These are phyloP conservation scores for Plasmodium inui DNA, from an alignment of 169 alveolate genomes.

Conservation along the genomic window DNA sequence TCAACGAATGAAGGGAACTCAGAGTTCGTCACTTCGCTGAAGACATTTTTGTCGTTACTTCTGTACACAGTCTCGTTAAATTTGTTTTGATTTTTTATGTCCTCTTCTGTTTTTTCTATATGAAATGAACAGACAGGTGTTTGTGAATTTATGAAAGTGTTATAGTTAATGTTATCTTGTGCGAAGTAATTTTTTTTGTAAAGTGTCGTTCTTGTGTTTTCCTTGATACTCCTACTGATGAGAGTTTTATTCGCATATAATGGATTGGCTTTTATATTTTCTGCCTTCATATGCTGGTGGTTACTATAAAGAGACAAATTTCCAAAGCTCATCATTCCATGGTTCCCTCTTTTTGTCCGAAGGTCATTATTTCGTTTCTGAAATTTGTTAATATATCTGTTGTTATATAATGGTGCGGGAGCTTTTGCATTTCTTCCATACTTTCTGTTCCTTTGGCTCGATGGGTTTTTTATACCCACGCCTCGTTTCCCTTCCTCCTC, in stretches of 20 bases:
- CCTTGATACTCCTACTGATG: constrained; percentile 19
- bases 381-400: constrained; percentile 52
- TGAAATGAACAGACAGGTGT: constrained; percentile 63
- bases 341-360: constrained; percentile 6
- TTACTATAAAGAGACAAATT: constrained; percentile 4
- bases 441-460: constrained; percentile 40
- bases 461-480: constrained; percentile 6
- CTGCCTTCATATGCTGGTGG: constrained; percentile 20
- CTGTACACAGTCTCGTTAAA: not conserved
- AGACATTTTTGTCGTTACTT: not conserved
- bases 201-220: not conserved
- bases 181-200: constrained; percentile 60
- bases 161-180: constrained; percentile 67
- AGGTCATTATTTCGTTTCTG: constrained; percentile 29
- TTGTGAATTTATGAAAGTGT: constrained; percentile 50
- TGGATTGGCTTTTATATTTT: constrained; percentile 14
- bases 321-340: constrained; percentile 7
- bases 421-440: constrained; percentile 44
- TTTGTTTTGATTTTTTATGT: constrained; percentile 39
- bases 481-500: constrained; percentile 45
- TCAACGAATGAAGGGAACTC: constrained; percentile 38
- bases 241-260: not conserved
- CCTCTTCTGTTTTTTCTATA: constrained; percentile 73
- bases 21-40: not conserved
- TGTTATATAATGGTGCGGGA: constrained; percentile 26